Percentiles rank a stretch among this genome's conserved stretches.
phyloP scores from a whole-genome alignment of 441 rosid species.

The Breynia disticha region DNA sequence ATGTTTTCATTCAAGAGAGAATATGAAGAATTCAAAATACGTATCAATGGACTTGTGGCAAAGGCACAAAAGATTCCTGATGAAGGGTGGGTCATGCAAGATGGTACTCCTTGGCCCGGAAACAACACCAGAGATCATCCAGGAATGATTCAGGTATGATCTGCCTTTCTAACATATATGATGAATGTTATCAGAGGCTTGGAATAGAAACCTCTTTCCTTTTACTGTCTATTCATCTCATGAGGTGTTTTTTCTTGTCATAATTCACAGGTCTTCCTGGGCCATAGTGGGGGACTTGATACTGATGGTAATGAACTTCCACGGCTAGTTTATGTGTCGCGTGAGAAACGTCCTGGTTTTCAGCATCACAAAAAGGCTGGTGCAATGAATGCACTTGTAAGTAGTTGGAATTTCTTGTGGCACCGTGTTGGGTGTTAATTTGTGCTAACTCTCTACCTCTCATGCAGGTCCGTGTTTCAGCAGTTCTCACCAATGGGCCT shows the following conservation, averaged over 20 bases:
- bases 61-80: slow-evolving; percentile 34
- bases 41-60: slow-evolving; percentile 21
- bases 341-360: slow-evolving; percentile 52
- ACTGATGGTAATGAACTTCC: slow-evolving; percentile 36
- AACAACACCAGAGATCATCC: slow-evolving; percentile 35
- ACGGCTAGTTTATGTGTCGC: slow-evolving; percentile 43
- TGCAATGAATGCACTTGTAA: slow-evolving; percentile 45
- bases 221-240: neutral
- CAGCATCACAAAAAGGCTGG: slow-evolving; percentile 60
- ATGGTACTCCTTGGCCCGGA: slow-evolving; percentile 35
- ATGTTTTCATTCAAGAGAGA: slow-evolving; percentile 18
- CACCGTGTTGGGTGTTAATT: neutral
- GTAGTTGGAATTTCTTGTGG: slow-evolving; percentile 8
- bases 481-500: slow-evolving; percentile 37
- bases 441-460: neutral
- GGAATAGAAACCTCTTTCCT: neutral
- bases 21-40: slow-evolving; percentile 30
- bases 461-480: slow-evolving; percentile 33
- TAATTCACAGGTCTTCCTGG: slow-evolving; percentile 26
- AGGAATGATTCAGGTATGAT: slow-evolving; percentile 29
- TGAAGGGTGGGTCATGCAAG: slow-evolving; percentile 34
- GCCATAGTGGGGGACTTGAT: slow-evolving; percentile 30
- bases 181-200: neutral
- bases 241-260: slow-evolving; percentile 2
- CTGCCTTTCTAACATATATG: slow-evolving; percentile 1